Conservation (phyloP, 2,329 filamentous ascomycete species). For the Ceratocystis destructans region DNA sequence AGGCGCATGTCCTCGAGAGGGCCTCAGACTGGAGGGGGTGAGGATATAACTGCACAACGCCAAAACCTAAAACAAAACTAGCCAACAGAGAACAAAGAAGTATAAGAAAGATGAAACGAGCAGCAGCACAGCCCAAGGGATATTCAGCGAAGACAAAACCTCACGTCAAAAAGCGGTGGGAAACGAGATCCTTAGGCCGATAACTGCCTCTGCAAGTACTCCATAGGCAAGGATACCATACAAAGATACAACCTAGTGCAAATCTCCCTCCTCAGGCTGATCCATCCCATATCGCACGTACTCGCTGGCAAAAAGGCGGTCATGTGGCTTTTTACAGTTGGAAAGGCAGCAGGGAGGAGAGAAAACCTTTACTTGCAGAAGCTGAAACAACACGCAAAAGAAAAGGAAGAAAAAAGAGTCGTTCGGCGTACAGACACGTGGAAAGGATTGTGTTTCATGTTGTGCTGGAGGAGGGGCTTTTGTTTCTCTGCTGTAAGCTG, state of each 20-base stretch:
- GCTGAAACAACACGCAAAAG: conserved; percentile 1
- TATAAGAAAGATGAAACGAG: neutral
- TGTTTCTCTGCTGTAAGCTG: neutral
- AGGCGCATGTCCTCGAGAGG: neutral
- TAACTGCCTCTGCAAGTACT: neutral
- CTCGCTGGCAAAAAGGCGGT: no score
- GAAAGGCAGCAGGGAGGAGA: no score
- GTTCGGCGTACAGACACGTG: neutral
- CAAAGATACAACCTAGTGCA: neutral
- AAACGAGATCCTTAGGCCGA: neutral
- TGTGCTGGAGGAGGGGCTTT: neutral
- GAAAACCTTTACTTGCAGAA: neutral
- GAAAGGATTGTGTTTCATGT: conserved; percentile 5
- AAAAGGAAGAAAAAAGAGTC: neutral
- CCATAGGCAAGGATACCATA: neutral
- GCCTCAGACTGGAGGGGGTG: neutral
- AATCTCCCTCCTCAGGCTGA: no score
- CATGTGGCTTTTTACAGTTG: no score
- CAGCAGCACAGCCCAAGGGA: neutral
- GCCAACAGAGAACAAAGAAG: neutral
- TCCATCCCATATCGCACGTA: no score
- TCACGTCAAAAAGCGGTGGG: neutral
- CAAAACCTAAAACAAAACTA: neutral
- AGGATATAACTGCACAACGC: neutral
- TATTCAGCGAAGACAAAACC: neutral